A percentile compares a stretch with the other conserved stretches of the same genome.
phyloP scores from a whole-genome alignment of 2,329 filamentous ascomycete genomes.

The Sphaerulina populicola region DNA sequence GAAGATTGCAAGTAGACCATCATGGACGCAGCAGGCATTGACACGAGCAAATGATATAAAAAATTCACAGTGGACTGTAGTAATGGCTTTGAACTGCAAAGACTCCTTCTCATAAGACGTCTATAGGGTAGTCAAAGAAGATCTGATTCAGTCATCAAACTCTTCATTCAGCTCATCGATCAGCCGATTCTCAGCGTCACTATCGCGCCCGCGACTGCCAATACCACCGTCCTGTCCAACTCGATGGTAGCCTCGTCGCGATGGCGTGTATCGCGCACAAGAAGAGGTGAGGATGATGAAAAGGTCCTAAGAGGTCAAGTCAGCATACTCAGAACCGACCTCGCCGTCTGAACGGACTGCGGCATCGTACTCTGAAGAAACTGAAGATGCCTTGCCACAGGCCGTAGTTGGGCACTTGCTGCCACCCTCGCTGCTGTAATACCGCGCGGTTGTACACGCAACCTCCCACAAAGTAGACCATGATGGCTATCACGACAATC shows the following conservation, averaged over 20 bases:
- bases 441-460: constrained; percentile 94
- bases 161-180: constrained; percentile 96
- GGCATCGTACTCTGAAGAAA: constrained; percentile 62
- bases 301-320: constrained; percentile 39
- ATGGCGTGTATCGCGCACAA: constrained; percentile 58
- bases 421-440: constrained; percentile 88
- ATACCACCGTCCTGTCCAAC: constrained; percentile 49
- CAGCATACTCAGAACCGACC: constrained; percentile 9
- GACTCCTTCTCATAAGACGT: neutral
- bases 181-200: constrained; percentile 82
- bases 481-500: constrained; percentile 65
- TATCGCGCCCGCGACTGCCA: constrained; percentile 36
- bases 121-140: neutral
- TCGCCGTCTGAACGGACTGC: constrained; percentile 6
- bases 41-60: neutral
- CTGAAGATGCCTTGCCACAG: constrained; percentile 83
- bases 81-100: neutral
- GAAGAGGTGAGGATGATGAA: constrained; percentile 62
- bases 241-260: constrained; percentile 58
- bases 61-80: too few relatives aligned
- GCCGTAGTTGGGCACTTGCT: constrained; percentile 86
- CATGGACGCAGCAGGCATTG: neutral
- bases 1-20: constrained; percentile 11
- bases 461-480: constrained; percentile 85
- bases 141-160: constrained; percentile 63